A percentile compares a stretch with the other conserved stretches of the same genome.
These are phyloP conservation scores for Plasmopara viticola DNA, from an alignment of 352 stramenopile species.

Conservation along the genomic window DNA sequence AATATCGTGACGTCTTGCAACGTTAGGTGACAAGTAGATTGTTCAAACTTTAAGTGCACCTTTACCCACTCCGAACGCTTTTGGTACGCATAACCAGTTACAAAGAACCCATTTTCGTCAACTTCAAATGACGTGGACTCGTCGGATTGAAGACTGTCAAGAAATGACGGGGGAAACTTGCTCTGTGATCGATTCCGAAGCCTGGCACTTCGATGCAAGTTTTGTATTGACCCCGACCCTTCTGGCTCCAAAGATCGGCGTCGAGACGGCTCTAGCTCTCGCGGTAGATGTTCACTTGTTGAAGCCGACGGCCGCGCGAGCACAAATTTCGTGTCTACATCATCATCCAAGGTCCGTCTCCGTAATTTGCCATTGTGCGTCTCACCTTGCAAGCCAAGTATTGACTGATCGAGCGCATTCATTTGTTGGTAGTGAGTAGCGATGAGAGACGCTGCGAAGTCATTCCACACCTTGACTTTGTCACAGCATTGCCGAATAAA, in stretches of 20 bases:
- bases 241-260: constrained; percentile 65
- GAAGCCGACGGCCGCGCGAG: constrained; percentile 51
- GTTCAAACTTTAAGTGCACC: constrained; percentile 65
- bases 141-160: constrained; percentile 59
- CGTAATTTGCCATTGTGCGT: constrained; percentile 13
- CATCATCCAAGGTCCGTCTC: constrained; percentile 24
- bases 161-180: constrained; percentile 64
- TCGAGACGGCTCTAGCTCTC: constrained; percentile 58
- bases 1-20: constrained; percentile 32
- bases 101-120: constrained; percentile 43
- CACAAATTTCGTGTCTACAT: constrained; percentile 49
- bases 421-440: constrained; percentile 74
- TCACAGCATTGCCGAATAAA: constrained; percentile 72
- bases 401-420: constrained; percentile 56
- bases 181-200: constrained; percentile 64
- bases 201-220: constrained; percentile 64
- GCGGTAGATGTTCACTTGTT: constrained; percentile 56
- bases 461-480: constrained; percentile 49
- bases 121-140: constrained; percentile 50
- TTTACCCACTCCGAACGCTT: constrained; percentile 72
- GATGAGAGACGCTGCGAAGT: constrained; percentile 59
- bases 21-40: constrained; percentile 45
- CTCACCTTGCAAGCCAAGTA: constrained; percentile 22
- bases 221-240: constrained; percentile 57
- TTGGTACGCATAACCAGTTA: constrained; percentile 65